Evolutionary conservation across 768 basidiomycete genomes (phyloP).

Genomic region (Tricholoma terreum): DNA sequence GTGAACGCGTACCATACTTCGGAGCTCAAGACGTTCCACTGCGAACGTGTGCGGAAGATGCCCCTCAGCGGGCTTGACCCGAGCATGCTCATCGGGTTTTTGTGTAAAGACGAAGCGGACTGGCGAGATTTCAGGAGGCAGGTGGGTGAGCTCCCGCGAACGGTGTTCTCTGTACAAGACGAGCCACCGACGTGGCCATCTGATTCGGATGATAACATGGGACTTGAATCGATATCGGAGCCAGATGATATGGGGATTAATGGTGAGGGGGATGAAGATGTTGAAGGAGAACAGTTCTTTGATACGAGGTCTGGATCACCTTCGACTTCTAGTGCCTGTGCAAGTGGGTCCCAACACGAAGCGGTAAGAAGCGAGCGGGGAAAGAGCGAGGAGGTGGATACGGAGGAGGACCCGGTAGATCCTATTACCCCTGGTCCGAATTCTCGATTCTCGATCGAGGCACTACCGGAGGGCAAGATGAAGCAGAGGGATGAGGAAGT

Average conservation of each 20-base stretch:
- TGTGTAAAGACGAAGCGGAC: conserved; percentile 78
- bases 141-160: conserved; percentile 61
- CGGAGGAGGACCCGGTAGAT: conserved; percentile 69
- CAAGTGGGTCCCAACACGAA: conserved; percentile 24
- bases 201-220: conserved; percentile 74
- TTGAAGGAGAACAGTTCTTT: conserved; percentile 48
- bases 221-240: conserved; percentile 81
- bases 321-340: conserved; percentile 41
- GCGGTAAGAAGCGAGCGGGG: conserved; percentile 27
- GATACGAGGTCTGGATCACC: conserved; percentile 47
- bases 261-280: conserved; percentile 28
- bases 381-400: conserved; percentile 57
- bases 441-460: conserved; percentile 35
- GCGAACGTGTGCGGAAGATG: conserved; percentile 97
- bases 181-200: conserved; percentile 83
- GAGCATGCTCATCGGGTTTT: conserved; percentile 94
- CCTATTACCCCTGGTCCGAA: conserved; percentile 67
- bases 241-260: conserved; percentile 56
- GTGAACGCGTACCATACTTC: conserved; percentile 65
- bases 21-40: conserved; percentile 90
- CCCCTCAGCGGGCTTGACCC: conserved; percentile 87
- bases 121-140: conserved; percentile 79
- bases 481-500: conserved; percentile 22
- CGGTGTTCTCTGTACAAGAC: conserved; percentile 84
- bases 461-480: conserved; percentile 16